phyloP scores from a whole-genome alignment of 23 red algal genomes.

The Chondrus crispus region DNA sequence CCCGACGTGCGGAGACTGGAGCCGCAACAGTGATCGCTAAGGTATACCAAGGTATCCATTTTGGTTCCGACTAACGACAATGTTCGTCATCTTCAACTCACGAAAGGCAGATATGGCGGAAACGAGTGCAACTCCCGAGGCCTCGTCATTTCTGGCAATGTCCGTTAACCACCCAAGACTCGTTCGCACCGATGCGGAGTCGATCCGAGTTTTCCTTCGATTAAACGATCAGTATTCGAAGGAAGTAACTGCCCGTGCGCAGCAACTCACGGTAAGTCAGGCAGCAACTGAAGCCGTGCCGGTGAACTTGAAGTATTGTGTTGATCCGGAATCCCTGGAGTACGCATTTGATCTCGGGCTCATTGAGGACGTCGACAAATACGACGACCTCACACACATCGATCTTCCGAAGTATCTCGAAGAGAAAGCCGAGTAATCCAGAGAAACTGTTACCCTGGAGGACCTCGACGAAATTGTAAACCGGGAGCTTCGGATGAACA shows the following conservation, averaged over 20 bases:
- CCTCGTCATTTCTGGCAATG: no score
- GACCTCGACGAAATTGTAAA: not conserved
- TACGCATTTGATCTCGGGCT: not conserved
- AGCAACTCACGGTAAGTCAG: constrained; percentile 2
- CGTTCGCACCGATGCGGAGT: not conserved
- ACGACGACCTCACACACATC: not conserved
- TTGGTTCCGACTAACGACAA: no score
- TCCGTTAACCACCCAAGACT: not conserved
- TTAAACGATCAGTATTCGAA: not conserved
- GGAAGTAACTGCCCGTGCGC: not conserved
- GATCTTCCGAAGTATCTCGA: not conserved
- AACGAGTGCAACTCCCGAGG: no score
- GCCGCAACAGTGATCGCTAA: no score
- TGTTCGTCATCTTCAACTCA: no score
- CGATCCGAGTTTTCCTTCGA: not conserved
- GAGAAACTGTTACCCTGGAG: not conserved
- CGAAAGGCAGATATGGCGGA: no score
- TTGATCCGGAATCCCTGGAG: not conserved
- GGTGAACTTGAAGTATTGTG: not conserved
- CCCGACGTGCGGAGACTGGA: no score
- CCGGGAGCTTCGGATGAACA: not conserved
- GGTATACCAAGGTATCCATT: no score
- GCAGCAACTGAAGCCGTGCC: not conserved
- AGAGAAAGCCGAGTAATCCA: not conserved
- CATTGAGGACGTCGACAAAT: not conserved